These are phyloP conservation scores for Cylindrotheca closterium DNA, from an alignment of 108 stramenopile genomes.

Conservation along the genomic window DNA sequence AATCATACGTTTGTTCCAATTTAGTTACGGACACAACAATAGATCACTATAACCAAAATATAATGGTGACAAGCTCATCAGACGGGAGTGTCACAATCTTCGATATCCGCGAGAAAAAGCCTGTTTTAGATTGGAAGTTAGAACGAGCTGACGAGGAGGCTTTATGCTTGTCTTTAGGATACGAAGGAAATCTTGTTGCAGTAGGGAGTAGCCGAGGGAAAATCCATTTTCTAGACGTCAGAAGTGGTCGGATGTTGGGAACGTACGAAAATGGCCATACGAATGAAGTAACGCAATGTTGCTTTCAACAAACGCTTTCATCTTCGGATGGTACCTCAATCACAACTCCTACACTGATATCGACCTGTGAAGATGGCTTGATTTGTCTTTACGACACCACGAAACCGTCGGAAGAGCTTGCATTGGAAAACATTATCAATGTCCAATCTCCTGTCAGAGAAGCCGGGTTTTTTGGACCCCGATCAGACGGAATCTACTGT, in stretches of 20 bases:
- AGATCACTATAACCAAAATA: slow-evolving; percentile 23
- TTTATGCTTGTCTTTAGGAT: slow-evolving; percentile 65
- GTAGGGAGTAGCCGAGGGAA: slow-evolving; percentile 67
- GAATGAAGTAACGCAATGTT: slow-evolving; percentile 74
- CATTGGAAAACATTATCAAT: slow-evolving; percentile 63
- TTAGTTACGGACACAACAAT: slow-evolving; percentile 27
- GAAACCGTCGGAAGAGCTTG: slow-evolving; percentile 75
- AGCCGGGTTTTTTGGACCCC: slow-evolving; percentile 79
- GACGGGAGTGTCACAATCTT: slow-evolving; percentile 64
- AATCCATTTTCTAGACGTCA: slow-evolving; percentile 75
- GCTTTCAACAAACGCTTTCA: slow-evolving; percentile 49
- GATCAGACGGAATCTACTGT: slow-evolving; percentile 61
- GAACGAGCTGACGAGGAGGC: slow-evolving; percentile 51
- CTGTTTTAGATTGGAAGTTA: slow-evolving; percentile 11
- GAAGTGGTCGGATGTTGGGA: slow-evolving; percentile 49
- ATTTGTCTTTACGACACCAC: slow-evolving; percentile 74
- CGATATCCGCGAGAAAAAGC: slow-evolving; percentile 49
- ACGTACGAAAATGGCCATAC: slow-evolving; percentile 80
- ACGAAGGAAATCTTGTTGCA: slow-evolving; percentile 74
- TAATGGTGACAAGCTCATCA: slow-evolving; percentile 48
- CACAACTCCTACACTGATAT: slow-evolving; percentile 50
- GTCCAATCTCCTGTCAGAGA: slow-evolving; percentile 64
- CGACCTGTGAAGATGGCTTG: slow-evolving; percentile 82
- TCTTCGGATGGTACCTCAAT: background rate
- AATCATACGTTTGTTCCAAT: slow-evolving; percentile 21